Evolutionary conservation across 1,139 yeast species (phyloP), one percentile per base, ranked within the genome.

Genomic region (Hyphopichia fennica): DNA sequence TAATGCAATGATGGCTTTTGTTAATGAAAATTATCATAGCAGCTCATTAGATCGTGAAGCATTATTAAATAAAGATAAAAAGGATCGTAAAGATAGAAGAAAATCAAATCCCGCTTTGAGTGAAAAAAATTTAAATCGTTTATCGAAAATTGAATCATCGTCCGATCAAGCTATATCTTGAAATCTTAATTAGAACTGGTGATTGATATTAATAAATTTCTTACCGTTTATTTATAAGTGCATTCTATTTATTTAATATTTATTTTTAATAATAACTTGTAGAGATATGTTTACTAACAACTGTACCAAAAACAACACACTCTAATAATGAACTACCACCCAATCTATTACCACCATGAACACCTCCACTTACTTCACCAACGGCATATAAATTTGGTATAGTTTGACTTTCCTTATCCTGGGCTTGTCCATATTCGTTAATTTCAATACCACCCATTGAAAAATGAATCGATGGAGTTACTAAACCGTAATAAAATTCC

Each of bases 381-480:
- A 64, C 60, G 0, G 74, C 73, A 45, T 53, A 69, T 23, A 67
- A 51, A 38, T 62, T 62, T 3, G 52, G 47, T 3, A 67, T 48
- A 1, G 47, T 37, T 1, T 45, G 18, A 14, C 58, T 58, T 13
- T 47, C 40, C 16, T 50, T 44, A 6, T 51, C 48, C 2, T 63
- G 37, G 1, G 64, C 71, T 35, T 62, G 62, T 3, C 62, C 64
- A 17, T 51, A 14, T 14, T 50, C 40, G 42, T 65, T 60, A 9
- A 67, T 63, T 33, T 62, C 59, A 15, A 69, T 52, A 3, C 75
- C 75, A 11, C 75, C 75, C 74, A 69, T 69, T 2, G 72, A 54
- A 42, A 65, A 69, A 49, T 69, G 75, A 14, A 68, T 45, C 3
- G 67, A 72, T 0, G 74, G 75, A 1, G 74, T 69, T 1, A 66